phyloP scores from a whole-genome alignment of 2,329 filamentous ascomycete genomes.

The Trichoderma sp. region DNA sequence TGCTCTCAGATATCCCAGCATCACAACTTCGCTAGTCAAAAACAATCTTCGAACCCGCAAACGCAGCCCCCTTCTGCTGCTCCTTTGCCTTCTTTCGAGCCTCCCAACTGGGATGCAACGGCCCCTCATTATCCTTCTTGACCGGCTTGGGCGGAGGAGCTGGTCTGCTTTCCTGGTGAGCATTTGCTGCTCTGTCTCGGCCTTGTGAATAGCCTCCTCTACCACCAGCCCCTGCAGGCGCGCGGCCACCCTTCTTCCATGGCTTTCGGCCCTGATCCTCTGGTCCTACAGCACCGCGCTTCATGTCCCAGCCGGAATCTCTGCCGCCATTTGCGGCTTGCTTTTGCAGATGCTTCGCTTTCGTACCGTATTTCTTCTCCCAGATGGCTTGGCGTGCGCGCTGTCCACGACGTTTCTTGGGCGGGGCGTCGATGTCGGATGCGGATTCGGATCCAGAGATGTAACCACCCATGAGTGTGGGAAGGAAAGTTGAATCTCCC shows the following conservation, averaged over 20 bases:
- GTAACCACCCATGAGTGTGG: constrained; percentile 78
- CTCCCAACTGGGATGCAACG: constrained; percentile 53
- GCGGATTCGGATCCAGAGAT: constrained; percentile 74
- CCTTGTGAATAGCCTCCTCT: constrained; percentile 18
- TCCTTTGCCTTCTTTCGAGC: constrained; percentile 36
- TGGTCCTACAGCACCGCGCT: constrained; percentile 57
- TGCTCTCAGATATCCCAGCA: background rate
- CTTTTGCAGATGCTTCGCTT: constrained; percentile 67
- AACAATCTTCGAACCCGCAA: constrained; percentile 35
- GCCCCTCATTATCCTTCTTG: constrained; percentile 53
- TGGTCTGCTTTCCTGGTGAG: constrained; percentile 31
- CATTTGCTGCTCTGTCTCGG: background rate
- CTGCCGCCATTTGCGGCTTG: constrained; percentile 40
- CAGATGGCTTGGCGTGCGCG: constrained; percentile 76
- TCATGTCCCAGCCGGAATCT: constrained; percentile 62
- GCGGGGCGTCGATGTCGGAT: constrained; percentile 67
- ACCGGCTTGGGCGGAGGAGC: constrained; percentile 36
- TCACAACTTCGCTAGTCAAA: constrained; percentile 32
- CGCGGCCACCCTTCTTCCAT: constrained; percentile 58
- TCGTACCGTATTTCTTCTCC: constrained; percentile 77
- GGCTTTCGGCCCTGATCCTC: constrained; percentile 48
- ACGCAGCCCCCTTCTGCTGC: constrained; percentile 31
- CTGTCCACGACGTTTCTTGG: constrained; percentile 71
- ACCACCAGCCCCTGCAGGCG: background rate
- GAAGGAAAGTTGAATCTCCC: constrained; percentile 66